These are phyloP conservation scores for Otatea glauca DNA, from an alignment of 176 grass and related monocot species.

Conservation along the genomic window DNA sequence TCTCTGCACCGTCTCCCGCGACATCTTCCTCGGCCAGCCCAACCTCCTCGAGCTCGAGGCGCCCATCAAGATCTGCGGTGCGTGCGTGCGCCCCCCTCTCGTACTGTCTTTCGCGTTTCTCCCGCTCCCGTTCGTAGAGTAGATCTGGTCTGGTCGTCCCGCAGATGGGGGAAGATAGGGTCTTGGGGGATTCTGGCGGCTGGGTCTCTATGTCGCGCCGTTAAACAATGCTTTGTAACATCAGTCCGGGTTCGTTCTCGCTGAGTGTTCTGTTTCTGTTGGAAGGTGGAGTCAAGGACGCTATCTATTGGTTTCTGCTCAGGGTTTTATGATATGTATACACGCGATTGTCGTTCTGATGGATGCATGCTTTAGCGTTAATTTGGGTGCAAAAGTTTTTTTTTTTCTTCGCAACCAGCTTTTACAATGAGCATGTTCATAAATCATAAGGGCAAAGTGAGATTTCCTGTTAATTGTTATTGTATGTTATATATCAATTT, in stretches of 20 bases:
- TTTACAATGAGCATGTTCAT: background rate
- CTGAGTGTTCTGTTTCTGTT: constrained; percentile 26
- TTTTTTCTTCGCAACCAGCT: background rate
- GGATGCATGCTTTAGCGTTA: background rate
- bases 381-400: background rate
- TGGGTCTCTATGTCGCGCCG: background rate
- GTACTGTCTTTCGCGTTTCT: background rate
- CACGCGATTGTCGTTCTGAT: background rate
- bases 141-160: constrained; percentile 38
- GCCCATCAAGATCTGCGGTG: constrained; percentile 95
- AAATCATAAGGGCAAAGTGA: background rate
- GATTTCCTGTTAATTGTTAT: background rate
- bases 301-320: constrained; percentile 29
- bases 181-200: background rate
- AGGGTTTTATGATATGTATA: background rate
- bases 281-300: background rate
- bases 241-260: background rate
- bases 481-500: constrained; percentile 11
- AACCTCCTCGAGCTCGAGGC: constrained; percentile 94
- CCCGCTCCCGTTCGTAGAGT: constrained; percentile 3
- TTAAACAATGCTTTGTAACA: constrained; percentile 2
- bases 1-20: constrained; percentile 75
- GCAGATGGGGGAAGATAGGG: background rate
- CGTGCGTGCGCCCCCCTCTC: background rate
- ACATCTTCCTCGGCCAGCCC: constrained; percentile 87